phyloP scores from a whole-genome alignment of 345 rosid genomes.

The Aegle marmelos region DNA sequence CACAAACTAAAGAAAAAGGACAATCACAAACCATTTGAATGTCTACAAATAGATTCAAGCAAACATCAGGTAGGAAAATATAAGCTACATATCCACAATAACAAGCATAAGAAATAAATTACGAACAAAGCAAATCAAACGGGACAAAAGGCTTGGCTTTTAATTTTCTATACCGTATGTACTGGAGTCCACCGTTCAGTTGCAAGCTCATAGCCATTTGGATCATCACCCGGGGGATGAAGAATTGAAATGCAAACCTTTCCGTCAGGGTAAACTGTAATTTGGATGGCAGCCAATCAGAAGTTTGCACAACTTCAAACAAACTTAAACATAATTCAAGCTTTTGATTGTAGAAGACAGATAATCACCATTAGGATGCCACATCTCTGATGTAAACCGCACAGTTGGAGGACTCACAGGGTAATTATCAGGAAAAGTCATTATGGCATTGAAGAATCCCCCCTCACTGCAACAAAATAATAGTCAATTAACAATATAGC shows the following conservation, averaged over 20 bases:
- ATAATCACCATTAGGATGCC: constrained; percentile 87
- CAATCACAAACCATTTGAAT: neutral
- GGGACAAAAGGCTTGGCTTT: neutral
- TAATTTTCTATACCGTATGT: constrained; percentile 53
- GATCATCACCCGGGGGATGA: constrained; percentile 95
- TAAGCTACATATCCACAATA: no score
- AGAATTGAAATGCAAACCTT: constrained; percentile 86
- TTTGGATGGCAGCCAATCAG: neutral
- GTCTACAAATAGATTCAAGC: neutral
- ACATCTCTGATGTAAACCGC: constrained; percentile 70
- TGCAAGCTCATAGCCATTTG: constrained; percentile 92
- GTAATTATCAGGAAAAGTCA: constrained; percentile 70
- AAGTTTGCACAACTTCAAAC: constrained; percentile 7
- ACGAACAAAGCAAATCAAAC: neutral
- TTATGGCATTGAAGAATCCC: constrained; percentile 77
- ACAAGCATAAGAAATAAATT: neutral
- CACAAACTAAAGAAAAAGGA: neutral
- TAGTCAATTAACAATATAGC: neutral
- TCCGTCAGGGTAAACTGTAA: constrained; percentile 72
- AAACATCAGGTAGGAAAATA: neutral
- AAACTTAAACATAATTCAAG: neutral
- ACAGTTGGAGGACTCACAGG: constrained; percentile 78
- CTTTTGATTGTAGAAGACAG: neutral
- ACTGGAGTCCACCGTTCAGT: constrained; percentile 83
- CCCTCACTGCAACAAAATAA: constrained; percentile 58